phyloP scores from a whole-genome alignment of 164 flowering plant genomes.

The Taxillus chinensis region DNA sequence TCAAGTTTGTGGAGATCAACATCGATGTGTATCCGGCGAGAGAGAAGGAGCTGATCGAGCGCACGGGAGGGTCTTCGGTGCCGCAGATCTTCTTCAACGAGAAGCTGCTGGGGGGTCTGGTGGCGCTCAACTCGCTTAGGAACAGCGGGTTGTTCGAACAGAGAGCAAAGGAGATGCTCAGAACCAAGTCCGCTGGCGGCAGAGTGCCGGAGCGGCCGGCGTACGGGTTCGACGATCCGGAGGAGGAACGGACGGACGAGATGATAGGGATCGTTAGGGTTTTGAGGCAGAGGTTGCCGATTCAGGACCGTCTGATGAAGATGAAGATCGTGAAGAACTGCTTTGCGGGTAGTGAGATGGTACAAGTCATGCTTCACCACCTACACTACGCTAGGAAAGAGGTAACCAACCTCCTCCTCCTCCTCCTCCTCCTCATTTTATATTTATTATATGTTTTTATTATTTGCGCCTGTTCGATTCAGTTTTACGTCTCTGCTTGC shows the following conservation, averaged over 20 bases:
- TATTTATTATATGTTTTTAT: no score
- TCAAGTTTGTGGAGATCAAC: conserved; percentile 73
- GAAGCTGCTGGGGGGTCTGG: conserved; percentile 71
- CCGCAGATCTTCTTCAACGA: conserved; percentile 89
- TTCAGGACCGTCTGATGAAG: conserved; percentile 72
- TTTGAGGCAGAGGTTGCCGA: conserved; percentile 65
- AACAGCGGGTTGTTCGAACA: conserved; percentile 60
- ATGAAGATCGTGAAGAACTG: conserved; percentile 83
- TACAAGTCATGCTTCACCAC: conserved; percentile 52
- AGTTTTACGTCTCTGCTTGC: no score
- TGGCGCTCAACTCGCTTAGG: conserved; percentile 71
- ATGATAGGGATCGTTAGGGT: conserved; percentile 44
- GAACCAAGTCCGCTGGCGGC: conserved; percentile 40
- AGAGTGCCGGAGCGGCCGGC: conserved; percentile 54
- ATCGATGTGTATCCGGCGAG: conserved; percentile 69
- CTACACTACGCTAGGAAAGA: conserved; percentile 54
- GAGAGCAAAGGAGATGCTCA: conserved; percentile 48
- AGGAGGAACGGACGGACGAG: conserved; percentile 40
- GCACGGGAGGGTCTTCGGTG: conserved; percentile 52
- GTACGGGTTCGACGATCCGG: conserved; percentile 73
- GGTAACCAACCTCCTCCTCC: conserved; percentile 25
- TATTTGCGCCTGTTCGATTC: no score
- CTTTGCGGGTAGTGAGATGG: conserved; percentile 63
- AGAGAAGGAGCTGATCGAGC: conserved; percentile 57
- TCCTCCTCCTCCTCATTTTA: no score